Evolutionary conservation across 306 rosid genomes (phyloP), one percentile per base, ranked within the genome.

Genomic region (Dalbergia cultrata): DNA sequence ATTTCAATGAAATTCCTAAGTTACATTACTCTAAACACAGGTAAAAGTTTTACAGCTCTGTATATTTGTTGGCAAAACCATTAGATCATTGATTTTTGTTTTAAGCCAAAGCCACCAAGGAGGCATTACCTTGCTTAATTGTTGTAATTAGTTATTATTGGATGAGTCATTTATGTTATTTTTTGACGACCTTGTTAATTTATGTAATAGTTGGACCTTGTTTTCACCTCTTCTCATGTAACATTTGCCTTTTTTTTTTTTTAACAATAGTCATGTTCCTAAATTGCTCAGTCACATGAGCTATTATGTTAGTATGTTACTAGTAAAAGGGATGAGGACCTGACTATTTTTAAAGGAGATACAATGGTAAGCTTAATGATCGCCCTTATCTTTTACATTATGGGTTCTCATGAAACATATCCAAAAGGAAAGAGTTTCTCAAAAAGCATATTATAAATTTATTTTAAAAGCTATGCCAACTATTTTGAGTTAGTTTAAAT

Each of bases 291-390:
- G 97, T 74, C 99, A 92, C 85, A 88, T 95, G 77, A 91, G 99
- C 75, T 95, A 95, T 83, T 92, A 90, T 52, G 90, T 92, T 52
- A 86, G 31, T 26, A 26, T 26, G 31, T 26, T 26, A 26, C 94
- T 35, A 77, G 88, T 84, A 90, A 89, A 83, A 92, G 83, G 86
- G 88, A 86, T 58, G 95, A 89, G 79, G 83, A 89, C 52, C 97
- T 80, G 0, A 92, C 92, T 74, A 97, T 95, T 85, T 95, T 95
- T 84, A 95, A 97, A 1, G 99, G 97, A 77, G 99, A 95, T 88
- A 92, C 97, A 61, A 68, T 95, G 90, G 99, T 95, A 88, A 81
- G 92, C 35, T 49, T 52, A 80, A 58, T 71, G 47, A n/a, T 53
- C 35, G 4, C 53, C 74, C 45, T 61, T 16, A n/a, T 76, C 34